Conservation (phyloP, 805 yeast genomes). For the Ascoidea tarda region DNA sequence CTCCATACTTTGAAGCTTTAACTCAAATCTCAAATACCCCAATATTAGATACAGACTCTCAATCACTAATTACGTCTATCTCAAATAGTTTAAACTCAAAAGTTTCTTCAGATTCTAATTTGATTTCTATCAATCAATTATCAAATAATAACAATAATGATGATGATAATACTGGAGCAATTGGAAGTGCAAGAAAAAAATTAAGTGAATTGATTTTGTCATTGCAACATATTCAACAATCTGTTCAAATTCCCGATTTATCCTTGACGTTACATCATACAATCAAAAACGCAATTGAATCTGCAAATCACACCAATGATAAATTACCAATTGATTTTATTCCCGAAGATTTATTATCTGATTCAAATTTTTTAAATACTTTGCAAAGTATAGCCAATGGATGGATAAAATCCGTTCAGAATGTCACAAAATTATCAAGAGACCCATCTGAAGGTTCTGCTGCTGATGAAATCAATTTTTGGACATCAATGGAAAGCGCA, state of each 20-base stretch:
- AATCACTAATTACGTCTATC: not conserved
- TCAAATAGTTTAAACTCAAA: too few relatives aligned
- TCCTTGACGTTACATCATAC: slow-evolving; percentile 34
- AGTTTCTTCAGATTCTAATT: too few relatives aligned
- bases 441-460: slow-evolving; percentile 42
- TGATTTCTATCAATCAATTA: slow-evolving; percentile 2
- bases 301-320: slow-evolving; percentile 16
- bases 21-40: slow-evolving; percentile 7
- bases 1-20: slow-evolving; percentile 53
- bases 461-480: slow-evolving; percentile 58
- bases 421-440: slow-evolving; percentile 37
- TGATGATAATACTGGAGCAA: slow-evolving; percentile 17
- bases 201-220: slow-evolving; percentile 56
- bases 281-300: slow-evolving; percentile 25
- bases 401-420: slow-evolving; percentile 58
- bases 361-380: slow-evolving; percentile 45
- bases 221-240: slow-evolving; percentile 51
- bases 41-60: not conserved
- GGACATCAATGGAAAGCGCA: slow-evolving; percentile 60
- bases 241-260: slow-evolving; percentile 57
- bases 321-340: slow-evolving; percentile 16
- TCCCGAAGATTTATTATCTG: slow-evolving; percentile 25
- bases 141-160: slow-evolving; percentile 5
- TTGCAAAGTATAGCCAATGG: slow-evolving; percentile 56
- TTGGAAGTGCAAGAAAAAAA: slow-evolving; percentile 40